Evolutionary conservation across 2,329 filamentous ascomycete genomes (phyloP).

Genomic region (Colletotrichum navitas): DNA sequence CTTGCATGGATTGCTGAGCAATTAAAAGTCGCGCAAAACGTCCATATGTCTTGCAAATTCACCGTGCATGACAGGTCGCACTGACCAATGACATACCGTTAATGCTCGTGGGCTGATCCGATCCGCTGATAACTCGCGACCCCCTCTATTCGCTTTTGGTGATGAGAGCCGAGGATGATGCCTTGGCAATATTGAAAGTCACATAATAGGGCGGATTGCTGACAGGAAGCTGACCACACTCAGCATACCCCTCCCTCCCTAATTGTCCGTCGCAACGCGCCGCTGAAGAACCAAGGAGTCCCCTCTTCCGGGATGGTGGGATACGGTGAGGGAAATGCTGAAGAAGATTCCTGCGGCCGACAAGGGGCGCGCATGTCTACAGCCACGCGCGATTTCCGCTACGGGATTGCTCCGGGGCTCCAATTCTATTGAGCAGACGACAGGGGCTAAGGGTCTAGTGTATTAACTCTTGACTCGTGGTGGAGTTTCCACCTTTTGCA

Average conservation of each 20-base stretch:
- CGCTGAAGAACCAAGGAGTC: not conserved
- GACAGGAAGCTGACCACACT: conserved; percentile 14
- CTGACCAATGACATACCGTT: conserved; percentile 19
- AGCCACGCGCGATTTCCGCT: conserved; percentile 31
- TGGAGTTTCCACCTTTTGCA: conserved; percentile 11
- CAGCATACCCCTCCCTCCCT: not conserved
- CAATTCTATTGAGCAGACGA: not conserved
- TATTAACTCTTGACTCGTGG: conserved; percentile 25
- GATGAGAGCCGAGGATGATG: conserved; percentile 14
- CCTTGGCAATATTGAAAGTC: conserved; percentile 1
- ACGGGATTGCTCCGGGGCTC: conserved; percentile 1
- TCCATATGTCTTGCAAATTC: not conserved
- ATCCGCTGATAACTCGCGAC: conserved; percentile 10
- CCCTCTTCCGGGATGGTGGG: conserved; percentile 13
- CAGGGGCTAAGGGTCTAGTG: conserved; percentile 30
- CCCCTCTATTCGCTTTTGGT: conserved; percentile 4
- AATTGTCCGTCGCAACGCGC: not conserved
- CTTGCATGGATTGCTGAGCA: conserved; percentile 1
- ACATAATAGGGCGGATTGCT: conserved; percentile 2
- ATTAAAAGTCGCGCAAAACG: not conserved
- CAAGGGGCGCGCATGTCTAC: conserved; percentile 2
- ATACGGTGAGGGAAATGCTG: conserved; percentile 28
- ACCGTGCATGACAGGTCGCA: conserved; percentile 11
- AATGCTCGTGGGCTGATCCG: conserved; percentile 5
- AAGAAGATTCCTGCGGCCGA: not conserved